These are phyloP conservation scores for Quambalaria eucalypti DNA, from an alignment of 1,284 basidiomycete genomes.

Conservation along the genomic window DNA sequence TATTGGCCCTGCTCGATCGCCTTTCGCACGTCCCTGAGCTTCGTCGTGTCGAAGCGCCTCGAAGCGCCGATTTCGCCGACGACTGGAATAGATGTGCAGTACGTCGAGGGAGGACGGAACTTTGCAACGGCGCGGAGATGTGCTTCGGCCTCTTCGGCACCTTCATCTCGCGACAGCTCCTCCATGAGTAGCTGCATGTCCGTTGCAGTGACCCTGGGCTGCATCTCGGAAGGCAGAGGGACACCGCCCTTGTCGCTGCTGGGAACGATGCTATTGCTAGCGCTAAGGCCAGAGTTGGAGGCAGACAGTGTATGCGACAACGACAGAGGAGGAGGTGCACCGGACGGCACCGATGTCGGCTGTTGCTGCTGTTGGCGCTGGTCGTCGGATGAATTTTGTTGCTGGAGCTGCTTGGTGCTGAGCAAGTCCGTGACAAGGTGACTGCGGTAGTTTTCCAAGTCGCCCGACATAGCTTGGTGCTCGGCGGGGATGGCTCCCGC, in stretches of 20 bases:
- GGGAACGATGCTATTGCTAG: constrained; percentile 42
- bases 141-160: constrained; percentile 12
- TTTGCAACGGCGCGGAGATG: constrained; percentile 51
- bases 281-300: constrained; percentile 12
- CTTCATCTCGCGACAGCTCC: constrained; percentile 68
- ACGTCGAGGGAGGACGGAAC: constrained; percentile 59
- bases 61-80: constrained; percentile 27
- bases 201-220: constrained; percentile 42
- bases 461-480: constrained; percentile 78
- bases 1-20: constrained; percentile 72
- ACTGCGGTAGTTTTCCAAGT: constrained; percentile 84
- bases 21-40: constrained; percentile 86
- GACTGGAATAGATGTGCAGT: constrained; percentile 35
- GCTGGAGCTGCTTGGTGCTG: constrained; percentile 57
- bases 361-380: not conserved
- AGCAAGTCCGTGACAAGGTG: constrained; percentile 84
- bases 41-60: constrained; percentile 69
- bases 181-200: constrained; percentile 92
- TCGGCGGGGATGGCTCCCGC: constrained; percentile 82
- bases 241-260: constrained; percentile 46
- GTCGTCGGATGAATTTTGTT: not conserved
- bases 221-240: constrained; percentile 39
- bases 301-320: not conserved
- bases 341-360: not conserved
- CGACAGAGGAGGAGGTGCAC: not conserved